These are phyloP conservation scores for Melocanna baccifera DNA, from an alignment of 176 grass and related monocot genomes.

Conservation along the genomic window DNA sequence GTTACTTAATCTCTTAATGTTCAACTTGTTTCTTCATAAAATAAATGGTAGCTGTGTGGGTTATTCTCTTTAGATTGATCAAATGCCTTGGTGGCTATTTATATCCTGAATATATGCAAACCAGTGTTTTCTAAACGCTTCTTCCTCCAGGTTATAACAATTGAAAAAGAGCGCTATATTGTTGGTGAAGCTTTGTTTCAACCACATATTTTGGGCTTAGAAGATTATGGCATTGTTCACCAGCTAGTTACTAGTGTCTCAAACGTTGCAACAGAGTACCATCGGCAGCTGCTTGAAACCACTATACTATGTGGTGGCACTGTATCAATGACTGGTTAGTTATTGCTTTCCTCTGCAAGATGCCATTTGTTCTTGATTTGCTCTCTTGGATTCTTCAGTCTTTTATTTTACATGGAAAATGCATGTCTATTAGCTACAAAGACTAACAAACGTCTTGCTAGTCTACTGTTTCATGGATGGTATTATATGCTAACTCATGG, in stretches of 20 bases:
- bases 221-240: constrained; percentile 94
- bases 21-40: constrained; percentile 7
- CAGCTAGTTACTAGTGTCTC: constrained; percentile 77
- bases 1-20: background rate
- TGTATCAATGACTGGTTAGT: constrained; percentile 72
- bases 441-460: background rate
- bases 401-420: constrained; percentile 14
- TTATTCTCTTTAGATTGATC: background rate
- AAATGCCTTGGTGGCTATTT: background rate
- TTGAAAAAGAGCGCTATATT: constrained; percentile 73
- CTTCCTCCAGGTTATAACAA: constrained; percentile 70
- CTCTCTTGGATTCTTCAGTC: background rate
- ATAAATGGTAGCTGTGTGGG: background rate
- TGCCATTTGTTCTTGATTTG: constrained; percentile 13
- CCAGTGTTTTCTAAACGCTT: constrained; percentile 8
- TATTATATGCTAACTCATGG: background rate
- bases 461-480: background rate
- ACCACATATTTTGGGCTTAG: constrained; percentile 78
- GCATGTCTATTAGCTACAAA: background rate
- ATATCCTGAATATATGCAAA: background rate
- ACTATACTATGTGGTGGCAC: constrained; percentile 93
- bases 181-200: constrained; percentile 97
- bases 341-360: constrained; percentile 20
- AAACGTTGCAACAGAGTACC: constrained; percentile 86
- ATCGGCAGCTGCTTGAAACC: constrained; percentile 87